Base-by-base conservation (phyloP, 345 rosid genomes). In the Sisymbrium altissimum region DNA sequence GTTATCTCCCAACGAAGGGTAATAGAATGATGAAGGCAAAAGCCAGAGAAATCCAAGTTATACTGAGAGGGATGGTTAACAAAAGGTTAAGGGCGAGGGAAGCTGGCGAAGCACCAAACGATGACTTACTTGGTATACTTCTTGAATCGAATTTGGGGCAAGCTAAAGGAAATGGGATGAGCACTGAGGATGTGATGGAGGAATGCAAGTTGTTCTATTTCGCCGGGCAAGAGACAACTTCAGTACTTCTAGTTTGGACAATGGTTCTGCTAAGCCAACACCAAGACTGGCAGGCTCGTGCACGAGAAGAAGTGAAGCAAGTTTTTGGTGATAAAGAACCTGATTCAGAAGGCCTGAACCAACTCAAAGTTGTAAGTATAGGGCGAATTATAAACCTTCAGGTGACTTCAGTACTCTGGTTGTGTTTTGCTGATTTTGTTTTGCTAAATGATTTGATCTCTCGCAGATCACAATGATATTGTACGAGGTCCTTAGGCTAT, bases 191-290 rank as follows among this genome's bases (percentile, higher is more conserved):
- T 3, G 80, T 91, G 25, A 70, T 87, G 9, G 86, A 89, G 3
- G 91, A 91, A 39, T 89, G 90, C 75, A 91, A 81, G 70, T n/a
- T 86, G 36, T 91, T 89, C 63, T 89, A 85, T 66, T 66, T 91
- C 8, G 85, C 89, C 0, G 96, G 93, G 7, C 84, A 87, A 12
- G 93, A 86, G 78, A 84, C 97, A 0, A 85, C 91, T 2, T 54
- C 91, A 4, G 69, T 46, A 30, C 67, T 87, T 45, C 73, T 89
- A 14, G 82, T 78, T 8, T 91, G 93, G 97, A 81, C 90, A 5
- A 64, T 84, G 81, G 46, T 87, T 43, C 36, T 88, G 32, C 53
- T 87, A 69, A 76, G 86, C 57, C 27, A 69, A 40, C 74, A 87
- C 50, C 79, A 73, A 40, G 62, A 86, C 25, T 91, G 93, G 97